Evolutionary conservation across 2,329 filamentous ascomycete genomes (phyloP).

Genomic region (Hirsutella rhossiliensis): DNA sequence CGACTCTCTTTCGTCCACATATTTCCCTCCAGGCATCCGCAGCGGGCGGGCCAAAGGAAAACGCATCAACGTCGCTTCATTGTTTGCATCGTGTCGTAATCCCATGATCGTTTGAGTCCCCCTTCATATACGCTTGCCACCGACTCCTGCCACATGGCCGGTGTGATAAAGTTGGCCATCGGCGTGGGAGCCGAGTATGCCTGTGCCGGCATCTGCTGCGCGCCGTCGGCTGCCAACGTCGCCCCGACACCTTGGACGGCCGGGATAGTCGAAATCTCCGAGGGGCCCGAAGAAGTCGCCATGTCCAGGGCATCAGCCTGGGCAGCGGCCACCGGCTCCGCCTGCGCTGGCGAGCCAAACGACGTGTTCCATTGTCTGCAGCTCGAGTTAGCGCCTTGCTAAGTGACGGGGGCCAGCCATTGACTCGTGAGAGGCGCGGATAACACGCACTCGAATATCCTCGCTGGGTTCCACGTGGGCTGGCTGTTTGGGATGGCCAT

Average conservation of each 20-base stretch:
- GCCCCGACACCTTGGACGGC: conserved; percentile 36
- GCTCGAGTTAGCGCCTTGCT: background rate
- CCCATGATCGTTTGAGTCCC: conserved; percentile 50
- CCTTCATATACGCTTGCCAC: conserved; percentile 58
- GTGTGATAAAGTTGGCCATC: conserved; percentile 50
- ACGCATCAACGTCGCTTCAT: conserved; percentile 15
- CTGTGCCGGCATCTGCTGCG: conserved; percentile 35
- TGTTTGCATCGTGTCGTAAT: conserved; percentile 31
- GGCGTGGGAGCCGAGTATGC: conserved; percentile 40
- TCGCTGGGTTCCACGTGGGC: conserved; percentile 69
- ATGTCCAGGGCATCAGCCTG: conserved; percentile 40
- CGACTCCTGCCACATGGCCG: conserved; percentile 63
- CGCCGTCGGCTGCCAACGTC: conserved; percentile 25
- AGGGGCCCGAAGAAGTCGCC: conserved; percentile 34
- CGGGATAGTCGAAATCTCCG: conserved; percentile 41
- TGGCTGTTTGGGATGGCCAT: conserved; percentile 54
- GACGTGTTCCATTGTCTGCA: conserved; percentile 86
- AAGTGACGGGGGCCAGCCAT: background rate
- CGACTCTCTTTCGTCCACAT: background rate
- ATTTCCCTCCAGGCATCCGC: background rate
- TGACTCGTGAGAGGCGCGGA: background rate
- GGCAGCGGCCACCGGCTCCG: conserved; percentile 21
- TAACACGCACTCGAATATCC: conserved; percentile 74
- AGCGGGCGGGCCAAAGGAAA: background rate
- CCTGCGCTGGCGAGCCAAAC: conserved; percentile 57